Conservation (phyloP, 148 eudicot genomes). For the Fagopyrum esculentum region DNA sequence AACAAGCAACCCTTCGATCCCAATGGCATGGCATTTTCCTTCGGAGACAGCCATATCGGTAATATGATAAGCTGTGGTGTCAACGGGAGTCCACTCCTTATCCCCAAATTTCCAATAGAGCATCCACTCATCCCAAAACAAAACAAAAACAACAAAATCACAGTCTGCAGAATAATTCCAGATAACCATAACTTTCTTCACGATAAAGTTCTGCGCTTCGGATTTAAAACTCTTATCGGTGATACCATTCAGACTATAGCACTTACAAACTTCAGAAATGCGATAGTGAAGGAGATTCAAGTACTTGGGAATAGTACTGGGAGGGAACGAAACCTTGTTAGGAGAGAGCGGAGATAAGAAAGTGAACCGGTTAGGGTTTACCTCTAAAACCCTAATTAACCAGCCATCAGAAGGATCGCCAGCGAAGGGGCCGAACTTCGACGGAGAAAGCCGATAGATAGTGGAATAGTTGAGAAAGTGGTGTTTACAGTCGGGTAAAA, state of each 20-base stretch:
- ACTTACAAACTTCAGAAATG: not conserved
- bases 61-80: not conserved
- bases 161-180: not conserved
- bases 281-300: not conserved
- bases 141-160: not conserved
- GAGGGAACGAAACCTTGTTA: too few species aligned
- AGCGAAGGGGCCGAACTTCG: not conserved
- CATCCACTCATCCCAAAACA: conserved; percentile 2
- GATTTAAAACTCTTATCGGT: not conserved
- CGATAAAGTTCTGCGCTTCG: not conserved
- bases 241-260: not conserved
- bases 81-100: conserved; percentile 9
- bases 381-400: too few species aligned
- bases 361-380: too few species aligned
- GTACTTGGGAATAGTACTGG: not conserved
- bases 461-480: not conserved
- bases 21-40: conserved; percentile 10
- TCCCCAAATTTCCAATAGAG: conserved; percentile 10
- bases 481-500: too few species aligned
- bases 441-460: not conserved
- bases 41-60: conserved; percentile 5
- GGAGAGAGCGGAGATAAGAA: too few species aligned
- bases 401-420: too few species aligned
- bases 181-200: conserved; percentile 1
- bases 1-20: not conserved